Base-by-base conservation (phyloP, 257 asterid genomes). In the Thymus mandschuricus region DNA sequence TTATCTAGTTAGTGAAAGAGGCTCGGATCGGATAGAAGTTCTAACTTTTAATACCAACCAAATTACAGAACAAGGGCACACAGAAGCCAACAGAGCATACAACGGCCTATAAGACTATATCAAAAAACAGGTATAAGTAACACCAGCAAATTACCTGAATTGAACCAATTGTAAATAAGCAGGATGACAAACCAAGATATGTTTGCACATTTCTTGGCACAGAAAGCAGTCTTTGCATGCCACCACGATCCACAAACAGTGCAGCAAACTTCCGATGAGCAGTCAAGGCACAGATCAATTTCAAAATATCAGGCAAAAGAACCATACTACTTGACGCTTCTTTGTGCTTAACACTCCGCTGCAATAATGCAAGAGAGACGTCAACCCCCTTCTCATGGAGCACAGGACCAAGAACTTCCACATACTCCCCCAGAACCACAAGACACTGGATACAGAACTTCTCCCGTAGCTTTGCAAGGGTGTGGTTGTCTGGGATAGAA, bases 331-430 rank as follows among this genome's bases (percentile, higher is more conserved):
- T 80, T 29, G 89, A 79, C 62, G 88, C 72, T 73, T 92, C 98
- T 80, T 81, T 86, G 80, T 81, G 83, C 82, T 92, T 92, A 51
- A 72, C 71, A 81, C 82, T 86, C 65, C 88, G 83, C 76, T 84
- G 96, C 82, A 95, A 73, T 64, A 95, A 81, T 7, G 96, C 92
- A 76, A 95, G 88, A 81, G 92, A 88, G 64, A 95, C 99, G 72
- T 95, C 99, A 31, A 95, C 99, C 58, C 99, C 99, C 75, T 88
- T 92, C 83, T 95, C 98, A 75, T 88, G 97, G 66, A 95, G 89
- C 59, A 95, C 97, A 68, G 99, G 99, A 59, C 96, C 99, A 61
- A 95, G 98, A 78, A 92, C 99, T 83, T 95, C 99, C 73, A 95
- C 97, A 79, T 95, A 95, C 83, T 92, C 99, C 67, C 99, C 99